Percentiles rank a stretch among this genome's conserved stretches.
Evolutionary conservation across 2,329 filamentous ascomycete genomes (phyloP).

Genomic region (Aureobasidium sp.): DNA sequence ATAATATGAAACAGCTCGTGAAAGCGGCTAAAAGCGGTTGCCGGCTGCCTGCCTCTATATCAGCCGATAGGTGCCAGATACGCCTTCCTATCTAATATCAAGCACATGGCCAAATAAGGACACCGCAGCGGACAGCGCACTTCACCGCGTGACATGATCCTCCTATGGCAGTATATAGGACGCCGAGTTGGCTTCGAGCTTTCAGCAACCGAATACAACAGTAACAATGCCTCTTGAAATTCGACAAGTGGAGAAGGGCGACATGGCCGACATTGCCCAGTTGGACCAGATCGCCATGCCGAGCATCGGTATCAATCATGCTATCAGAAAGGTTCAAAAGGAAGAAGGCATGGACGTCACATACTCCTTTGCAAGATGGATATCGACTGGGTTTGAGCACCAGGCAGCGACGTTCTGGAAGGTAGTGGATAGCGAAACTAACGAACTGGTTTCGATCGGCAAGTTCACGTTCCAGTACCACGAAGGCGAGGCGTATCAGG

Average conservation of each 20-base stretch:
- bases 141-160: neutral
- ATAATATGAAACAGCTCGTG: neutral
- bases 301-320: slow-evolving; percentile 14
- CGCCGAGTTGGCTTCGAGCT: neutral
- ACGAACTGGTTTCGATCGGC: slow-evolving; percentile 23
- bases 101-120: too few relatives aligned
- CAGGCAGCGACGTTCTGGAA: slow-evolving; percentile 12
- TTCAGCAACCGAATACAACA: neutral
- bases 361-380: neutral
- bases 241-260: slow-evolving; percentile 15
- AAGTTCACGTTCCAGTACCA: slow-evolving; percentile 17
- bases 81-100: neutral
- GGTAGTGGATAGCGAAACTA: slow-evolving; percentile 20
- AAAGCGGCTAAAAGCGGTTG: neutral
- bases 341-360: neutral
- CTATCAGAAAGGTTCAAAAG: slow-evolving; percentile 12
- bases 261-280: slow-evolving; percentile 17
- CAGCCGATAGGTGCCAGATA: neutral
- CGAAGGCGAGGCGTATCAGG: neutral
- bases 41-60: neutral
- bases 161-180: neutral
- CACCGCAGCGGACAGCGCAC: too few relatives aligned
- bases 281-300: slow-evolving; percentile 18
- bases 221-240: slow-evolving; percentile 17
- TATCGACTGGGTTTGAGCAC: neutral